These are phyloP conservation scores for Eucalyptus pumila DNA, from an alignment of 345 rosid species.

Conservation along the genomic window DNA sequence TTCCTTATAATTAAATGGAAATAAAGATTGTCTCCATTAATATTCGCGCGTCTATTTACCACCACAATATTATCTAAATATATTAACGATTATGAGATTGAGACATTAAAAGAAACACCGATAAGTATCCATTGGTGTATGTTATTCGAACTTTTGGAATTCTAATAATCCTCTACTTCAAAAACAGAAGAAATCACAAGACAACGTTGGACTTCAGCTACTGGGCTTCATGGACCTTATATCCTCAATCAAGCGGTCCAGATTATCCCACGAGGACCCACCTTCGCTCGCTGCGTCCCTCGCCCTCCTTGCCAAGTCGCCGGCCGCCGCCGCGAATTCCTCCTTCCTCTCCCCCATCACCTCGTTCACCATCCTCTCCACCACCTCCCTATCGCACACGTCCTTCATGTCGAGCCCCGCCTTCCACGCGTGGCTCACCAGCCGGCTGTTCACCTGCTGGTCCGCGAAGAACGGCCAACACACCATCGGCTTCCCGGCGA, in stretches of 20 bases:
- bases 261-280: slow-evolving; percentile 22
- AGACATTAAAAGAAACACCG: not conserved
- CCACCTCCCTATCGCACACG: slow-evolving; percentile 22
- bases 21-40: too few species aligned
- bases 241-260: slow-evolving; percentile 24
- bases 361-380: slow-evolving; percentile 40
- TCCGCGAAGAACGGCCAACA: slow-evolving; percentile 62
- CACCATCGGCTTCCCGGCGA: slow-evolving; percentile 56
- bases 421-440: slow-evolving; percentile 43
- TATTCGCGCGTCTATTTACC: too few species aligned
- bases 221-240: slow-evolving; percentile 1
- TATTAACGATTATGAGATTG: not conserved
- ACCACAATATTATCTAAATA: too few species aligned
- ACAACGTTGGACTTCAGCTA: not conserved
- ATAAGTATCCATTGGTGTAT: not conserved
- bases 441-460: slow-evolving; percentile 52
- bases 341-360: slow-evolving; percentile 46
- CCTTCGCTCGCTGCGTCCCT: slow-evolving; percentile 4
- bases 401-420: slow-evolving; percentile 65
- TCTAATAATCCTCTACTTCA: not conserved
- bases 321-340: slow-evolving; percentile 9
- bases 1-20: too few species aligned
- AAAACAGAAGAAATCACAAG: not conserved
- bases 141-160: not conserved
- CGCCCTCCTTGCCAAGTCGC: slow-evolving; percentile 11